phyloP scores from a whole-genome alignment of 73 alveolate species.

The Effrenium voratum region DNA sequence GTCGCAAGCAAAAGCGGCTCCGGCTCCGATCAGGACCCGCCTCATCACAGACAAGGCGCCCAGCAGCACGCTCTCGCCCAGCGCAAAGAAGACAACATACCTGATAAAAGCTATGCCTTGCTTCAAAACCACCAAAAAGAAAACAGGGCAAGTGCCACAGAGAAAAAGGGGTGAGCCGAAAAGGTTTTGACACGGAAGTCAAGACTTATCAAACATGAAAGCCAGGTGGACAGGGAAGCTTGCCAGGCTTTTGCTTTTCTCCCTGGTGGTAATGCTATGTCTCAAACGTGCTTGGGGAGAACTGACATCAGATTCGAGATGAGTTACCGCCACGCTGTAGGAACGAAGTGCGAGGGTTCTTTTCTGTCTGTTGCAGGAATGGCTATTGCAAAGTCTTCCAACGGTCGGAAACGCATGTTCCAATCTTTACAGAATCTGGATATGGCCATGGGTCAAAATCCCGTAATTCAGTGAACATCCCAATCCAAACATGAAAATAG shows the following conservation, averaged over 20 bases:
- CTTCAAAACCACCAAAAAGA: too few species aligned
- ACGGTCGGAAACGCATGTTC: too few species aligned
- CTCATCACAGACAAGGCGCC: slow-evolving; percentile 72
- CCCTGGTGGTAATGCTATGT: not conserved
- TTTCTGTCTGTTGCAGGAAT: too few species aligned
- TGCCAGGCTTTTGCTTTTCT: not conserved
- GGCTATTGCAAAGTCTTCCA: too few species aligned
- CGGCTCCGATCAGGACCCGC: not conserved
- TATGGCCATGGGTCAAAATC: too few species aligned
- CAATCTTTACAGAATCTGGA: too few species aligned
- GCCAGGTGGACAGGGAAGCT: not conserved
- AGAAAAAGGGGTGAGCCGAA: not conserved
- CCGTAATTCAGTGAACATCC: too few species aligned
- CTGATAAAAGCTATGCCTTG: too few species aligned
- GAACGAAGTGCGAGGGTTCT: too few species aligned
- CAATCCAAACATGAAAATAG: too few species aligned
- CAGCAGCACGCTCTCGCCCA: slow-evolving; percentile 46
- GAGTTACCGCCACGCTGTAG: too few species aligned
- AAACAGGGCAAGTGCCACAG: not conserved
- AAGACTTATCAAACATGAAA: too few species aligned
- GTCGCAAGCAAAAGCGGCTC: not conserved
- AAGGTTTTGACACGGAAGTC: not conserved
- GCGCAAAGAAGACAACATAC: slow-evolving; percentile 65
- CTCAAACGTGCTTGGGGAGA: not conserved
- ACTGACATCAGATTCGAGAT: not conserved